Conservation (phyloP, 495 filamentous ascomycete genomes). For the Chaetomium tenue region DNA sequence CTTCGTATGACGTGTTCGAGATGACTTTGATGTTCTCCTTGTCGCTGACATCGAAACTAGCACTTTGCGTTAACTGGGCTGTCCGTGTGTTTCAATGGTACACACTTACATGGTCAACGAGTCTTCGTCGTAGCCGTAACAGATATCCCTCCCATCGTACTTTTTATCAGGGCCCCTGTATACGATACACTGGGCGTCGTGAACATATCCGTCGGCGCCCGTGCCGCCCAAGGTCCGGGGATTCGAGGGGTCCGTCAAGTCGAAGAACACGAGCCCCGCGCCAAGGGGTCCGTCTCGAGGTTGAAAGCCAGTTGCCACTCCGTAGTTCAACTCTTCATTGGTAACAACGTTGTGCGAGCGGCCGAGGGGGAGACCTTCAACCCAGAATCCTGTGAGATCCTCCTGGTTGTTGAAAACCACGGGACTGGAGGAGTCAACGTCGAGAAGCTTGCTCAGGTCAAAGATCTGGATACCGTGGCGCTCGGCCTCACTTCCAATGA, state of each 20-base stretch:
- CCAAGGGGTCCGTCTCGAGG: conserved; percentile 40
- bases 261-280: conserved; percentile 52
- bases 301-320: conserved; percentile 47
- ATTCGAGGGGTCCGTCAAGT: conserved; percentile 48
- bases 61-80: neutral
- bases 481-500: conserved; percentile 50
- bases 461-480: conserved; percentile 54
- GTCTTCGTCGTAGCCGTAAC: conserved; percentile 56
- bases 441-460: conserved; percentile 46
- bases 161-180: conserved; percentile 54
- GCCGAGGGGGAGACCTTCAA: conserved; percentile 36
- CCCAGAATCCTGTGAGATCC: conserved; percentile 41
- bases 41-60: conserved; percentile 53
- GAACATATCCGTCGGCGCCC: conserved; percentile 53
- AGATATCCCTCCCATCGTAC: conserved; percentile 53
- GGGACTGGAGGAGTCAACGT: conserved; percentile 27
- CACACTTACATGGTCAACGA: conserved; percentile 39
- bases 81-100: neutral
- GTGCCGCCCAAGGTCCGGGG: conserved; percentile 50
- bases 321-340: conserved; percentile 47
- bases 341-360: conserved; percentile 51
- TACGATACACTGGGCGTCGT: conserved; percentile 56
- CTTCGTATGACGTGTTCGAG: conserved; percentile 53
- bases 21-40: conserved; percentile 49
- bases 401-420: conserved; percentile 34